Evolutionary conservation across 2,329 filamentous ascomycete species (phyloP), one percentile per base, ranked within the genome.

Genomic region (Helotiales sp.): DNA sequence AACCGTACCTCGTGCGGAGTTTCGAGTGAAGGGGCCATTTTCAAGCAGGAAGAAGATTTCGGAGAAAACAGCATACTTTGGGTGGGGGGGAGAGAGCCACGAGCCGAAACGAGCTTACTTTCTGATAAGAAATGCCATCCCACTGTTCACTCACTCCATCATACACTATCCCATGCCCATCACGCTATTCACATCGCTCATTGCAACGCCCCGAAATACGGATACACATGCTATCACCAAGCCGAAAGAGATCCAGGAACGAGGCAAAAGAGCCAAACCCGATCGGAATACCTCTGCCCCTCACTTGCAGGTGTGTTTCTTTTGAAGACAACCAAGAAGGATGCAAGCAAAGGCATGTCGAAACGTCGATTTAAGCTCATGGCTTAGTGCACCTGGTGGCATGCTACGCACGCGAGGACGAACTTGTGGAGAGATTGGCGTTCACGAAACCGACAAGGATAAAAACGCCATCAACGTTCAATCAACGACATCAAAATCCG

Each of bases 11-110:
- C 6, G 2, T 26, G 34, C 2, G 55, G 30, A 13, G 22, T 24
- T 37, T 64, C 62, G 11, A 64, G 62, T 26, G 62, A 64, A 34
- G 62, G 62, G 28, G 62, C 52, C 62, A 64, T 64, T 17, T 11
- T 64, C 6, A 55, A 34, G 6, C n/a, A 37, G n/a, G 6, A 55
- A 17, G 15, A n/a, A 20, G 17, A 43, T n/a, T n/a, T n/a, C n/a
- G n/a, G n/a, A n/a, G n/a, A n/a, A n/a, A n/a, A n/a, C n/a, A n/a
- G n/a, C n/a, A n/a, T n/a, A n/a, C n/a, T n/a, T n/a, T n/a, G n/a
- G n/a, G n/a, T n/a, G n/a, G n/a, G n/a, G n/a, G n/a, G n/a, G n/a
- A n/a, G n/a, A n/a, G n/a, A n/a, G n/a, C n/a, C n/a, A n/a, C n/a
- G n/a, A n/a, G n/a, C n/a, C n/a, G n/a, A n/a, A n/a, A n/a, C n/a